Evolutionary conservation across 2,329 filamentous ascomycete genomes (phyloP), one percentile per base, ranked within the genome.

Genomic region (Penicillium sp.): DNA sequence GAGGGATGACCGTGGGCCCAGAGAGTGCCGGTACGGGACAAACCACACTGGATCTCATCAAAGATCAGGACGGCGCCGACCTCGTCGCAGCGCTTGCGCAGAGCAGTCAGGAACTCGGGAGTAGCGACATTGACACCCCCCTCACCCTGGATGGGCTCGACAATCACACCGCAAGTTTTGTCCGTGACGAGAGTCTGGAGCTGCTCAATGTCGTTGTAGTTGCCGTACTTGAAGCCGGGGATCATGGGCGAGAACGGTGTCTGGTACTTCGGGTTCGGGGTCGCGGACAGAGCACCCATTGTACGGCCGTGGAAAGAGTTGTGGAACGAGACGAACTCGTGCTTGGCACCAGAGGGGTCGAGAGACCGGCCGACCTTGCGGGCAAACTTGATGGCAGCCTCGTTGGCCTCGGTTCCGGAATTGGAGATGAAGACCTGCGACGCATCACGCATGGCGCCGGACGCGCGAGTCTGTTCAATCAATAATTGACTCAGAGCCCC

Each of bases 201-300:
- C 14, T 79, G 85, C 2, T 77, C 80, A 11, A 92, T 76, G 67
- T 97, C 87, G 68, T 99, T 97, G 77, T 86, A 95, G 7, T 78
- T 86, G 46, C 90, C 92, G 67, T 94, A 90, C 67, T 79, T 85
- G 77, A 96, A 97, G 2, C 94, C 94, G 0, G 94, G 92, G 1
- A 99, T 78, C 92, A 99, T 96, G 33, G 94, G 94, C 13, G 89
- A 80, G 69, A 99, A 99, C 0, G 94, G 94, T 62, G 87, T 84
- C 75, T 99, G 94, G 75, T 99, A 99, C 73, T 99, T 99, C 16
- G 91, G 90, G 75, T 97, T 99, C 43, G 92, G 94, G 5, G 94
- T 99, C 10, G 94, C 94, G n/a, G 90, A 95, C 40, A 99, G 77
- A 51, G 87, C 86, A 46, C 94, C 94, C 90, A 97, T 95, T 14